Conservation (phyloP, 2,329 filamentous ascomycete species). For the Apiospora koreana region DNA sequence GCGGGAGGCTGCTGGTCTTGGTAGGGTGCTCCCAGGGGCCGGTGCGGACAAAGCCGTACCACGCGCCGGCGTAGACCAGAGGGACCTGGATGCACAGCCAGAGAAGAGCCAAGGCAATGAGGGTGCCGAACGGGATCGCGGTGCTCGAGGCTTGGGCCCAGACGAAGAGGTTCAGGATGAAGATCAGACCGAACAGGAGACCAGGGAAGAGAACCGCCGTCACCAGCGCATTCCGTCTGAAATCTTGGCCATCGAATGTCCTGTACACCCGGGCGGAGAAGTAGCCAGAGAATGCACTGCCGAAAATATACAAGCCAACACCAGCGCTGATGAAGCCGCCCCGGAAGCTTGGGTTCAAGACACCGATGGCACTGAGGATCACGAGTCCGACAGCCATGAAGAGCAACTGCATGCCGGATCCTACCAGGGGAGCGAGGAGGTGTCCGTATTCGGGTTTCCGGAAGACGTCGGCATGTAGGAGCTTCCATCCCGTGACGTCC, state of each 20-base stretch:
- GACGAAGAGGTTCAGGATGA: conserved; percentile 84
- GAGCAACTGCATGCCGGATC: conserved; percentile 83
- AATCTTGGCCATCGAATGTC: conserved; percentile 76
- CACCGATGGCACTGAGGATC: conserved; percentile 70
- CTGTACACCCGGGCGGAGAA: conserved; percentile 82
- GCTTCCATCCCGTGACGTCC: conserved; percentile 85
- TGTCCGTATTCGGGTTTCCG: conserved; percentile 69
- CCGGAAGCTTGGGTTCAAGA: conserved; percentile 86
- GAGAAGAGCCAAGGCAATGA: conserved; percentile 70
- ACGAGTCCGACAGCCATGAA: conserved; percentile 78
- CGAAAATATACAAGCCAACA: conserved; percentile 79
- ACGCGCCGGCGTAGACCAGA: conserved; percentile 78
- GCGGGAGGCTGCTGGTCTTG: conserved; percentile 69
- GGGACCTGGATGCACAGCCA: conserved; percentile 88
- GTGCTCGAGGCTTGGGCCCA: conserved; percentile 90
- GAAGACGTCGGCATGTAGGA: conserved; percentile 87
- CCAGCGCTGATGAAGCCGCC: conserved; percentile 86
- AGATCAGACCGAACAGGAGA: conserved; percentile 71
- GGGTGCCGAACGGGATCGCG: conserved; percentile 79
- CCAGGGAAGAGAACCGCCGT: conserved; percentile 81
- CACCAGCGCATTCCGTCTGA: conserved; percentile 74
- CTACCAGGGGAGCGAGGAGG: conserved; percentile 77
- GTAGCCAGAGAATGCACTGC: conserved; percentile 83
- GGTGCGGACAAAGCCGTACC: conserved; percentile 70
- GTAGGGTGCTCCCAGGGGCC: conserved; percentile 80